phyloP scores from a whole-genome alignment of 768 basidiomycete species.

The Kwoniella dejecticola region DNA sequence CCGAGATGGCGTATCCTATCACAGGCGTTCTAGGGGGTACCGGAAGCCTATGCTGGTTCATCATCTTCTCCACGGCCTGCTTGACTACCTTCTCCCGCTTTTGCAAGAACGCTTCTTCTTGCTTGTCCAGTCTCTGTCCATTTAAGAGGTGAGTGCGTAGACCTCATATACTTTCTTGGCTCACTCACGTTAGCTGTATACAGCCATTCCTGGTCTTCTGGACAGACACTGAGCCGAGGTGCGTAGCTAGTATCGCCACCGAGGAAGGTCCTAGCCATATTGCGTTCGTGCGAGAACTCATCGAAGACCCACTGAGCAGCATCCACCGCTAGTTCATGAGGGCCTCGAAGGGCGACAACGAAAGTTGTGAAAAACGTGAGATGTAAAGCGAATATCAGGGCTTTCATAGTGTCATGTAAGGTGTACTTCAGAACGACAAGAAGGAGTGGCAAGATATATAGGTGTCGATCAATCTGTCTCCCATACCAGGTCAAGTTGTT shows the following conservation, averaged over 20 bases:
- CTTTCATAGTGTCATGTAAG: background rate
- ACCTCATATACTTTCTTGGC: too few relatives aligned
- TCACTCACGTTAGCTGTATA: constrained; percentile 33
- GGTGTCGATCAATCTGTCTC: too few relatives aligned
- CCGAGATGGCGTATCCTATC: constrained; percentile 64
- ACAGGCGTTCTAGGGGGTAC: constrained; percentile 43
- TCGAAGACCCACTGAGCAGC: constrained; percentile 3
- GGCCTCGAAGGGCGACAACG: background rate
- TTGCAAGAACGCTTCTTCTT: constrained; percentile 36
- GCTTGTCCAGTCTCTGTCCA: constrained; percentile 15
- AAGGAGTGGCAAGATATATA: too few relatives aligned
- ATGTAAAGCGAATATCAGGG: background rate
- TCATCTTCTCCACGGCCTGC: constrained; percentile 31
- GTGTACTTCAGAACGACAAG: background rate
- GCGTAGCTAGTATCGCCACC: constrained; percentile 29
- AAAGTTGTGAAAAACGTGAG: background rate
- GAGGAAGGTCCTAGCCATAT: constrained; percentile 1
- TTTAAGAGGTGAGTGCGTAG: background rate
- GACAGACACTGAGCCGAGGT: constrained; percentile 42
- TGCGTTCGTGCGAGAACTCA: background rate
- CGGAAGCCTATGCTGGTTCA: constrained; percentile 24
- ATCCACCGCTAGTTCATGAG: constrained; percentile 7
- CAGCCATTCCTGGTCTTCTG: constrained; percentile 40
- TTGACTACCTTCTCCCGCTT: constrained; percentile 26
- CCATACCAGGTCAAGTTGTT: too few relatives aligned